Conservation (phyloP, 106 monocot genomes). For the Acorus calamus region DNA sequence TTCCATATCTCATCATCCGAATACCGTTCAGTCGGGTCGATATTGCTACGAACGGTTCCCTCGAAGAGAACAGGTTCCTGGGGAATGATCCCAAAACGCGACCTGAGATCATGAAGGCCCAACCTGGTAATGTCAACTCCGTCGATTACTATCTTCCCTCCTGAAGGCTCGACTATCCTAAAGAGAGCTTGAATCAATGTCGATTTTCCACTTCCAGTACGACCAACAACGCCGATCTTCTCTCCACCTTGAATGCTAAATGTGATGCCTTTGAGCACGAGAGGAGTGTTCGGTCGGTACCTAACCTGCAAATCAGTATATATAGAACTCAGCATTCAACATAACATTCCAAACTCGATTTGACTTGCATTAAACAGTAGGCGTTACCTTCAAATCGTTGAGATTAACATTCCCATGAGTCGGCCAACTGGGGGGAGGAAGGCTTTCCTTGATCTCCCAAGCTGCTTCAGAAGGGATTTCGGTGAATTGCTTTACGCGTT, state of each 20-base stretch:
- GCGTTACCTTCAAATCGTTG: conserved; percentile 55
- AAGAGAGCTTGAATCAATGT: conserved; percentile 72
- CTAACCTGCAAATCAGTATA: conserved; percentile 32
- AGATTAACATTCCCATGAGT: conserved; percentile 55
- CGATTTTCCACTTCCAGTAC: conserved; percentile 84
- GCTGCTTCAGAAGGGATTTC: conserved; percentile 78
- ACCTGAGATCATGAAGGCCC: conserved; percentile 78
- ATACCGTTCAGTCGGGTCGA: conserved; percentile 53
- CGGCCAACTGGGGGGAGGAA: conserved; percentile 75
- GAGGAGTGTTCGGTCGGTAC: conserved; percentile 58
- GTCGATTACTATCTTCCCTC: conserved; percentile 58
- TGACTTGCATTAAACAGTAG: too few relatives aligned
- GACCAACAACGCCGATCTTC: conserved; percentile 71
- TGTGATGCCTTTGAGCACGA: conserved; percentile 52
- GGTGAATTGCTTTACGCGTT: conserved; percentile 89
- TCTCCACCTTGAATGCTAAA: conserved; percentile 47
- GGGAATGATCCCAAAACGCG: conserved; percentile 71
- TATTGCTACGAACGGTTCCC: conserved; percentile 72
- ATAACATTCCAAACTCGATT: too few relatives aligned
- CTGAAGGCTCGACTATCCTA: conserved; percentile 60
- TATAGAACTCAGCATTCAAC: neutral
- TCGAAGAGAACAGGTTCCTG: conserved; percentile 81
- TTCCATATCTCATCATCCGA: conserved; percentile 74
- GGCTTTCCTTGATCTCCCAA: conserved; percentile 63
- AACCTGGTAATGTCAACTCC: conserved; percentile 51